phyloP scores from a whole-genome alignment of 306 rosid genomes.

The Trifolium pratense region DNA sequence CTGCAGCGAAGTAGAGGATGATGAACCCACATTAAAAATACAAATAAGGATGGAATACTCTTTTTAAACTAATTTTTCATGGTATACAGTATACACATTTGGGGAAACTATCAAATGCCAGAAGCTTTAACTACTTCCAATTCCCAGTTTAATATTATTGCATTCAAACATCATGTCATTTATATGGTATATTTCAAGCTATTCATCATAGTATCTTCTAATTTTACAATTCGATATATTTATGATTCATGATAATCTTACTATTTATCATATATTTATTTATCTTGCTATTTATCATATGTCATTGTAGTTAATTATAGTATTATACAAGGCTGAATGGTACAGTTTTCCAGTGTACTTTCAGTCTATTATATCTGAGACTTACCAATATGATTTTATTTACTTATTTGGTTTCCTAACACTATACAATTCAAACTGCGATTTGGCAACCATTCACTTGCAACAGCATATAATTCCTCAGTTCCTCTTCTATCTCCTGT shows the following conservation, averaged over 20 bases:
- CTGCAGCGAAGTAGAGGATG: background rate
- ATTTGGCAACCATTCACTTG: background rate
- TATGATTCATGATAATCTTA: too few relatives aligned
- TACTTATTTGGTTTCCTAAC: background rate
- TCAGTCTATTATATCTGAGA: background rate
- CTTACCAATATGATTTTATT: background rate
- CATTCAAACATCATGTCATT: too few relatives aligned
- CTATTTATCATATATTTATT: too few relatives aligned
- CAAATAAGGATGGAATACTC: background rate
- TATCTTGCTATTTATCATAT: too few relatives aligned
- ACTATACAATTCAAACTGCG: background rate
- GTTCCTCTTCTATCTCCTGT: constrained; percentile 21
- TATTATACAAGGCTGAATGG: background rate
- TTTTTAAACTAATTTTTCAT: constrained; percentile 10
- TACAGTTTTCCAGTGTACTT: background rate
- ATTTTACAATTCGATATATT: too few relatives aligned
- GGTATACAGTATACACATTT: background rate
- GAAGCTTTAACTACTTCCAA: constrained; percentile 4
- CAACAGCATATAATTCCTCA: background rate
- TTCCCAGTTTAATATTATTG: too few relatives aligned
- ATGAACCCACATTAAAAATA: background rate
- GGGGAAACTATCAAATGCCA: constrained; percentile 4
- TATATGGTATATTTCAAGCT: too few relatives aligned
- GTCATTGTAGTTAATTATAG: background rate
- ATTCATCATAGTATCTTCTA: too few relatives aligned